phyloP scores from a whole-genome alignment of 495 filamentous ascomycete species.

The Podospora appendiculata region DNA sequence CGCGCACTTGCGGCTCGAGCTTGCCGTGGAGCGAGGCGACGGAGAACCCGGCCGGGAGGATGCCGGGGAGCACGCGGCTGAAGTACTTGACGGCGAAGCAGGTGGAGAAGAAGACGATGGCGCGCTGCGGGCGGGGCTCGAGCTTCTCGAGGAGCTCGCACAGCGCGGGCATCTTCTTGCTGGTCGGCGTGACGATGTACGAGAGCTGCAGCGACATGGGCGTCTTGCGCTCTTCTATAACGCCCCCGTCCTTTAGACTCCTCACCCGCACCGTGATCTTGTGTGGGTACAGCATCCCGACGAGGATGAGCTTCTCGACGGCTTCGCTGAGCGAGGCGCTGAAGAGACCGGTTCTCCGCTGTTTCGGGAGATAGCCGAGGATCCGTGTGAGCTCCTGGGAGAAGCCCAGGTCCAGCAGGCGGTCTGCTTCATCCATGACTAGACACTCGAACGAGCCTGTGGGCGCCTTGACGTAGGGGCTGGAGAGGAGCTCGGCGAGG shows the following conservation, averaged over 20 bases:
- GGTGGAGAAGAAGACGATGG: constrained; percentile 91
- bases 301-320: constrained; percentile 80
- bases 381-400: constrained; percentile 84
- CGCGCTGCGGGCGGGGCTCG: constrained; percentile 66
- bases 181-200: constrained; percentile 67
- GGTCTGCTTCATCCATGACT: constrained; percentile 89
- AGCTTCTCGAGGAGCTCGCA: constrained; percentile 61
- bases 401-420: constrained; percentile 91
- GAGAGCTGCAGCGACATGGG: constrained; percentile 87
- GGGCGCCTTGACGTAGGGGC: constrained; percentile 83
- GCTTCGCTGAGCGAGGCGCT: constrained; percentile 90
- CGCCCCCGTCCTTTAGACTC: constrained; percentile 46
- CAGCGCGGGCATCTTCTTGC: constrained; percentile 68
- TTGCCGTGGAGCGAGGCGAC: constrained; percentile 86
- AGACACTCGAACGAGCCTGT: constrained; percentile 84
- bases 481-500: constrained; percentile 78
- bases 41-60: constrained; percentile 56
- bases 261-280: constrained; percentile 89
- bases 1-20: constrained; percentile 62
- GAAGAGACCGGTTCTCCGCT: constrained; percentile 87
- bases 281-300: constrained; percentile 88
- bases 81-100: constrained; percentile 96
- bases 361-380: constrained; percentile 77
- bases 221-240: constrained; percentile 76
- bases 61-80: constrained; percentile 58